A percentile compares a stretch with the other conserved stretches of the same genome.
phyloP scores from a whole-genome alignment of 2,329 filamentous ascomycete species.

The Aureobasidium vineae region DNA sequence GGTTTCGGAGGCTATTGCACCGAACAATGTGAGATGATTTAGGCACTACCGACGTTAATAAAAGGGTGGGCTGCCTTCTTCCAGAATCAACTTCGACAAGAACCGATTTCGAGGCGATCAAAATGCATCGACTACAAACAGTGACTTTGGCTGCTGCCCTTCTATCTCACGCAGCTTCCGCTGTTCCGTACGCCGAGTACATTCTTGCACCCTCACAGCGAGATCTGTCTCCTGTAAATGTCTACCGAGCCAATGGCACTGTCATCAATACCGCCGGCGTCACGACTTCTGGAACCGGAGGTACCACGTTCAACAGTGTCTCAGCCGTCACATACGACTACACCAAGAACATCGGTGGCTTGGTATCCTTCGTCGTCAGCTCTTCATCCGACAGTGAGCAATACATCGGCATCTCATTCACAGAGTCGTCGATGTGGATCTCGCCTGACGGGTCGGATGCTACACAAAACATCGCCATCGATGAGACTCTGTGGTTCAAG shows the following conservation, averaged over 20 bases:
- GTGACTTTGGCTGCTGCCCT: background rate
- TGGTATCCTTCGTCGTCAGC: conserved; percentile 40
- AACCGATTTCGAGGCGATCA: too few relatives aligned
- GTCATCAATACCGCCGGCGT: conserved; percentile 1
- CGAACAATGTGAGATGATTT: background rate
- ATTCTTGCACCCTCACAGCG: conserved; percentile 19
- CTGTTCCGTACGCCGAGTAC: conserved; percentile 20
- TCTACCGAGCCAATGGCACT: conserved; percentile 15
- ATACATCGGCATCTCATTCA: conserved; percentile 46
- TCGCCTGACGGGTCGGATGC: conserved; percentile 48
- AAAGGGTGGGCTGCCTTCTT: background rate
- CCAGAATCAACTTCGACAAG: too few relatives aligned
- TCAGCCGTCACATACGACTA: conserved; percentile 24
- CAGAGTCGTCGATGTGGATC: conserved; percentile 50
- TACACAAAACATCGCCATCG: conserved; percentile 47
- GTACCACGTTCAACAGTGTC: background rate
- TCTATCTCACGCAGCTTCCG: background rate
- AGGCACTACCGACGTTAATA: background rate
- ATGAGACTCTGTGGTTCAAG: conserved; percentile 51
- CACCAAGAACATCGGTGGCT: conserved; percentile 42
- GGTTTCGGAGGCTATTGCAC: background rate
- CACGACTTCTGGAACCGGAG: background rate
- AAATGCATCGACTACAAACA: background rate
- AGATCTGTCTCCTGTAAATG: background rate
- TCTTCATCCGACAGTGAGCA: conserved; percentile 38